Base-by-base conservation (phyloP, 1,284 basidiomycete genomes). In the Sporisorium scitamineum region DNA sequence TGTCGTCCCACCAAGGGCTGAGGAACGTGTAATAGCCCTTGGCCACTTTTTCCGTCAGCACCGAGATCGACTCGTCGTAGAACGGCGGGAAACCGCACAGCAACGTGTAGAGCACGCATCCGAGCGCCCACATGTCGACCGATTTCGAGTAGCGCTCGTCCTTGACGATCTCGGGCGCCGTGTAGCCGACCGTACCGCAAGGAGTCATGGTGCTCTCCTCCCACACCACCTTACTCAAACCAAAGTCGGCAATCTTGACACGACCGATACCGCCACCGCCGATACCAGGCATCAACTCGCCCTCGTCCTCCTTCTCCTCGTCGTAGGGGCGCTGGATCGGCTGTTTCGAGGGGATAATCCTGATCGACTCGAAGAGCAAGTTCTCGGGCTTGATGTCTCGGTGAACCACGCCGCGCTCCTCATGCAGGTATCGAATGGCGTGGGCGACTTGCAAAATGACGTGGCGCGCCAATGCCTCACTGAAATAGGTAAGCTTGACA, bases 301-400 rank as follows among this genome's bases (percentile, higher is more conserved):
- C 97, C 86, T 99, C 97, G 81, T 99, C 97, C 86, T 95, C 94
- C 87, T 99, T 99, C 64, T 97, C 95, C 86, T 99, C 97, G 77
- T 99, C 97, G 83, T 98, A 97, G 16, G 94, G 95, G 31, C 66
- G 61, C 4, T 90, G 89, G 50, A 91, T 87, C 0, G 91, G 89
- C 54, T 90, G 87, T 82, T 92, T 92, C 5, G 94, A 96, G 0
- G 96, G 95, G 27, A 95, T 88, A 83, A 97, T 93, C 24, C 94
- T 94, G 86, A 98, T 97, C 39, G 91, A 90, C 74, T 97, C 93
- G 84, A 99, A 99, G 1, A 99, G 88, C 39, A 99, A 87, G 86
- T 99, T 99, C 84, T 99, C 97, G 0, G 97, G 97, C 86, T 99
- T 99, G 88, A 99, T 99, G 84, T 99, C 97, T 26, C 95, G 92